Base-by-base conservation (phyloP, 345 rosid species). In the Heritiera fomes region DNA sequence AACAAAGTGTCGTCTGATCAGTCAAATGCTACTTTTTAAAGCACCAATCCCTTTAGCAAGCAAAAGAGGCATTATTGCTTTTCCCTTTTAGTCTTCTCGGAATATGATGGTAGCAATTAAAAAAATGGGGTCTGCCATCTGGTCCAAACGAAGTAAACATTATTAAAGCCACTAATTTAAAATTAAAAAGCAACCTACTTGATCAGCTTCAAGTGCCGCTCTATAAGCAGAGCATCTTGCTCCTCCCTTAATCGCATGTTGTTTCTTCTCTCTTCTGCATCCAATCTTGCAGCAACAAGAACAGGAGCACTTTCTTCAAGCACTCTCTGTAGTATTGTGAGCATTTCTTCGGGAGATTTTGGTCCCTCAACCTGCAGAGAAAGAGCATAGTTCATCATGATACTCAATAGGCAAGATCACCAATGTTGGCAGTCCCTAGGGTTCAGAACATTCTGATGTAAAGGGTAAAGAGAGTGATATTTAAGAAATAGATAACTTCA, bases 161-260 rank as follows among this genome's bases (percentile, higher is more conserved):
- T n/a, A 71, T 7, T 43, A 23, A 55, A 59, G 34, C 11, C 23
- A 65, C 7, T 64, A 49, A 65, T 52, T 62, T 75, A 64, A 64
- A 46, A 63, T 38, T 38, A 53, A 61, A 15, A 69, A 28, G 58
- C 52, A 41, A 63, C 84, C 71, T 90, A 94, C 99, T 81, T 92
- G 99, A 87, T 97, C 99, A 38, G 97, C 99, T 91, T 94, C 98
- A 78, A 97, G 98, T 38, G 99, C 99, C 43, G 92, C 99, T 83
- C 91, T 89, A 84, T 90, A 97, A 71, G 98, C 99, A 73, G 97
- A 73, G 97, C 96, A 87, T 97, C 98, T 81, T 97, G 99, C 85
- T 97, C 99, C 88, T 94, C 99, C 85, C 99, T 91, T 58, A 97
- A 84, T 6, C 86, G 94, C 85, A 86, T 18, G 84, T 87, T 93